Percentiles rank a stretch among this genome's conserved stretches.
Conservation (phyloP, 2,329 filamentous ascomycete species). For the Xylariaceae sp. region DNA sequence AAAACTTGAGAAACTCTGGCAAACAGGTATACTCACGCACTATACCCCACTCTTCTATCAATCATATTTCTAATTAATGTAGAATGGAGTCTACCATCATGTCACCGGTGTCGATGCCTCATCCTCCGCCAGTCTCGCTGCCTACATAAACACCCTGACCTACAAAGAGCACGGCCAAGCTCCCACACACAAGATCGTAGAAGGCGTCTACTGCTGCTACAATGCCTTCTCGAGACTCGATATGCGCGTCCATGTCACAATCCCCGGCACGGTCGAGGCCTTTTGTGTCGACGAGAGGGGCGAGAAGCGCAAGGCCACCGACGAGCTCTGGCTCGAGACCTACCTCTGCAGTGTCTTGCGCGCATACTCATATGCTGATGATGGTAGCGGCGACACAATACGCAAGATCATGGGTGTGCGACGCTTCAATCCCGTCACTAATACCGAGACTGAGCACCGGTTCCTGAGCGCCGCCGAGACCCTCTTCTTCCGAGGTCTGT, state of each 20-base stretch:
- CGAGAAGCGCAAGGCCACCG: conserved; percentile 88
- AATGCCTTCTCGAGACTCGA: conserved; percentile 98
- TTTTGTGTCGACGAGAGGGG: conserved; percentile 97
- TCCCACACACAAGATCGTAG: conserved; percentile 76
- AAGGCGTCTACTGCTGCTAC: conserved; percentile 96
- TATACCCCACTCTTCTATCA: not conserved
- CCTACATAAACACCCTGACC: conserved; percentile 96
- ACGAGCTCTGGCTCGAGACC: conserved; percentile 94
- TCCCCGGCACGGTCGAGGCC: conserved; percentile 92
- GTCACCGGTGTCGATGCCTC: conserved; percentile 96
- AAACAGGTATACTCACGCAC: conserved; percentile 41
- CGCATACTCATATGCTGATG: conserved; percentile 94
- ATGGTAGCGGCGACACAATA: conserved; percentile 89
- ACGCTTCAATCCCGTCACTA: conserved; percentile 95
- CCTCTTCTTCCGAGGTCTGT: conserved; percentile 83
- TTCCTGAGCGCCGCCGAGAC: conserved; percentile 93
- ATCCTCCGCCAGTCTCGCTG: conserved; percentile 91
- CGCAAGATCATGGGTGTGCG: conserved; percentile 96
- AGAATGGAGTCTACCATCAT: conserved; percentile 96
- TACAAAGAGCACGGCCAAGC: conserved; percentile 81
- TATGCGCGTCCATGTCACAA: conserved; percentile 97
- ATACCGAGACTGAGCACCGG: conserved; percentile 95
- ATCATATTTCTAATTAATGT: conserved; percentile 10
- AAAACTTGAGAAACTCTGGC: conserved; percentile 52
- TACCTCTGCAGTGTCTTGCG: conserved; percentile 93